Conservation (phyloP, 805 yeast species). For the Yamadazyma insecticola region DNA sequence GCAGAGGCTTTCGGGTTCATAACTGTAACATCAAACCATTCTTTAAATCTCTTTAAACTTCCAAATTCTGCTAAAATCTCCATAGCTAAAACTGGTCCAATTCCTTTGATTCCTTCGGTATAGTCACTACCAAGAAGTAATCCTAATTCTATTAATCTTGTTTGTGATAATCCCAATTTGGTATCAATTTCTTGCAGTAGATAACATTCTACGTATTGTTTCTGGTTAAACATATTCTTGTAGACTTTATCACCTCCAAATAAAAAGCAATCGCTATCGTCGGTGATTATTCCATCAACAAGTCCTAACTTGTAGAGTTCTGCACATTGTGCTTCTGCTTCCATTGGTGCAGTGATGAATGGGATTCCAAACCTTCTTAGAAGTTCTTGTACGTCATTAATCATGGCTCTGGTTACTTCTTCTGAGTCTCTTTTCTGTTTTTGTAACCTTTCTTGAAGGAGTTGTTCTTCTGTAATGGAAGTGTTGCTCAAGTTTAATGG, state of each 20-base stretch:
- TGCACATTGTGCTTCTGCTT: slow-evolving; percentile 98
- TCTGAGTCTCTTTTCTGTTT: slow-evolving; percentile 84
- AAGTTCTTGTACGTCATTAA: slow-evolving; percentile 85
- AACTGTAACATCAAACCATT: slow-evolving; percentile 56
- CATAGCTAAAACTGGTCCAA: slow-evolving; percentile 91
- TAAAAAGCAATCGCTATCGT: slow-evolving; percentile 93
- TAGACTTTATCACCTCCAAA: slow-evolving; percentile 86
- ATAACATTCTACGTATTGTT: slow-evolving; percentile 86
- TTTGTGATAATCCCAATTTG: slow-evolving; percentile 61
- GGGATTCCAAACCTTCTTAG: slow-evolving; percentile 90
- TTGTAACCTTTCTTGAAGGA: slow-evolving; percentile 55
- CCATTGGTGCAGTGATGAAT: slow-evolving; percentile 94
- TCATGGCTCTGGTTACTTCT: slow-evolving; percentile 82
- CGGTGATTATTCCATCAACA: slow-evolving; percentile 95
- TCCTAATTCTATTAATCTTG: slow-evolving; percentile 74
- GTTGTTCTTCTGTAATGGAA: slow-evolving; percentile 40
- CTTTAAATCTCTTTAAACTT: slow-evolving; percentile 34
- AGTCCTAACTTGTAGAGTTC: slow-evolving; percentile 60
- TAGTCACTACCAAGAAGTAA: slow-evolving; percentile 89
- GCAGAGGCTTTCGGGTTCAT: slow-evolving; percentile 37
- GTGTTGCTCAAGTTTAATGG: slow-evolving; percentile 20
- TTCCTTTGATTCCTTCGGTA: slow-evolving; percentile 86
- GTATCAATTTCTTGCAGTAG: slow-evolving; percentile 50
- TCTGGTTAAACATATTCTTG: slow-evolving; percentile 91
- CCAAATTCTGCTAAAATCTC: slow-evolving; percentile 86